Conservation (phyloP, 2,329 filamentous ascomycete genomes). For the Aspergillus hiratsukae region DNA sequence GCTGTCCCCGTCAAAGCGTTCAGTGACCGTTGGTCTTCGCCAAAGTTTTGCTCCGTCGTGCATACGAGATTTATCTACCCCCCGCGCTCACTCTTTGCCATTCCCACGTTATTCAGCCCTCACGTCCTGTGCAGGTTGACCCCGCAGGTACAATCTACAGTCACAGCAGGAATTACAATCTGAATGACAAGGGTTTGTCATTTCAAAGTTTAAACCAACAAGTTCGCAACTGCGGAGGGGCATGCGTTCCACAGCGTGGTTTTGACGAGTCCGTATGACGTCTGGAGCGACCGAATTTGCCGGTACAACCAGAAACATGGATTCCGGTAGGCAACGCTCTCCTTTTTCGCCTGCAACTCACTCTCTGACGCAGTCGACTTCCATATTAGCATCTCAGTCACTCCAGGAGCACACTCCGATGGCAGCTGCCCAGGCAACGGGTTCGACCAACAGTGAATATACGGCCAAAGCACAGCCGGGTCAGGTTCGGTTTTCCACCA, state of each 20-base stretch:
- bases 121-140: neutral
- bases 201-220: neutral
- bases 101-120: neutral
- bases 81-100: slow-evolving; percentile 8
- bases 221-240: slow-evolving; percentile 22
- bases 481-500: slow-evolving; percentile 66
- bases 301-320: slow-evolving; percentile 21
- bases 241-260: slow-evolving; percentile 29
- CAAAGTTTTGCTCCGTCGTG: slow-evolving; percentile 29
- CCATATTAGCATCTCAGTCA: slow-evolving; percentile 13
- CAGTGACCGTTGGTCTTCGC: slow-evolving; percentile 10
- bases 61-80: slow-evolving; percentile 17
- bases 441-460: slow-evolving; percentile 22
- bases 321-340: slow-evolving; percentile 27
- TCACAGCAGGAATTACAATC: neutral
- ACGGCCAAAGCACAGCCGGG: slow-evolving; percentile 28
- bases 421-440: slow-evolving; percentile 17
- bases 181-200: neutral
- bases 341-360: neutral
- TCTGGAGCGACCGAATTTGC: slow-evolving; percentile 29
- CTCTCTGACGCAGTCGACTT: slow-evolving; percentile 5
- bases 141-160: neutral
- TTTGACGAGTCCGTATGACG: slow-evolving; percentile 30
- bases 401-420: slow-evolving; percentile 20
- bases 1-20: slow-evolving; percentile 15